phyloP scores from a whole-genome alignment of 768 basidiomycete genomes.

The Lyophyllum atratum region DNA sequence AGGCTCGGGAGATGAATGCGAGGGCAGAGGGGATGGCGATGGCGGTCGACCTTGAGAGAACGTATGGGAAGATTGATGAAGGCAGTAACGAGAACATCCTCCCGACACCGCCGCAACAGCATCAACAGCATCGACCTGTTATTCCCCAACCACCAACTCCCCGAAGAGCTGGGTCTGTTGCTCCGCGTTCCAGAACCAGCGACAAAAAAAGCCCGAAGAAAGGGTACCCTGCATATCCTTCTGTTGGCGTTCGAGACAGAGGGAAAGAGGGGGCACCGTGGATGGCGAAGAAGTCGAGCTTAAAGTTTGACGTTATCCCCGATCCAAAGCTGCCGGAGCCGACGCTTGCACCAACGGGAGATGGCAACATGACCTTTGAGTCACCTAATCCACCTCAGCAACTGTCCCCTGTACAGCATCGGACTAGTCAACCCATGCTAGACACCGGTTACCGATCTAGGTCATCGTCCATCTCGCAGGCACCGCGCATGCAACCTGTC shows the following conservation, averaged over 20 bases:
- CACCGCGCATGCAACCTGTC: slow-evolving; percentile 16
- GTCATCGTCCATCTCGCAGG: slow-evolving; percentile 25
- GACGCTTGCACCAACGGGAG: background rate
- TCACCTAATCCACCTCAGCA: background rate
- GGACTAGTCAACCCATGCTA: background rate
- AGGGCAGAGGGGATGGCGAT: background rate
- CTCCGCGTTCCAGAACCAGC: slow-evolving; percentile 20
- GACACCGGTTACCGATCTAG: slow-evolving; percentile 23
- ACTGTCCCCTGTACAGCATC: background rate
- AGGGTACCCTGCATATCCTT: slow-evolving; percentile 32
- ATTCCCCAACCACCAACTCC: background rate
- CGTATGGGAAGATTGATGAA: background rate
- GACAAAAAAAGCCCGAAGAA: slow-evolving; percentile 48
- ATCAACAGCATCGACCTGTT: slow-evolving; percentile 5
- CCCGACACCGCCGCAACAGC: background rate
- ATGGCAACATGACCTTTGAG: background rate
- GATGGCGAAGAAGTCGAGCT: slow-evolving; percentile 10
- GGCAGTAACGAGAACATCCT: background rate
- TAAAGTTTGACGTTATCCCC: background rate
- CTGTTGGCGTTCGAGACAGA: slow-evolving; percentile 49
- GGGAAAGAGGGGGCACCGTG: slow-evolving; percentile 30
- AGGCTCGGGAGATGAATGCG: background rate
- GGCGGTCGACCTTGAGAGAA: background rate
- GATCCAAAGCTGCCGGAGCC: background rate
- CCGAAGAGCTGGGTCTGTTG: background rate